These are phyloP conservation scores for Wickerhamiella dianesei DNA, from an alignment of 805 yeast genomes.

Conservation along the genomic window DNA sequence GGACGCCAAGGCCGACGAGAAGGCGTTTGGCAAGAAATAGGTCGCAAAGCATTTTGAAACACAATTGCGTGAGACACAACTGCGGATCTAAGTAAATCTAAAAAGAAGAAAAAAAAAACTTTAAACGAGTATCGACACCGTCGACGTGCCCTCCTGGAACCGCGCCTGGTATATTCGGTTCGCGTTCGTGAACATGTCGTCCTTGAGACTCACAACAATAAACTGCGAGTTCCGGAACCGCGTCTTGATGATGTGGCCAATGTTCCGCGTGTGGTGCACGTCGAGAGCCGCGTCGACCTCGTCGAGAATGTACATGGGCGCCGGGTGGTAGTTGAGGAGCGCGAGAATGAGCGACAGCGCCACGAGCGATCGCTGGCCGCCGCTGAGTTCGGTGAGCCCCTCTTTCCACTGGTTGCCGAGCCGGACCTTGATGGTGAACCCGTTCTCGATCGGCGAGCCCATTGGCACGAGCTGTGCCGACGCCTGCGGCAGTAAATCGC, in stretches of 20 bases:
- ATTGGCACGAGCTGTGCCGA: slow-evolving; percentile 75
- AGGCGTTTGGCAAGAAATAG: not conserved
- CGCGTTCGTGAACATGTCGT: slow-evolving; percentile 97
- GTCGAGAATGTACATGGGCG: slow-evolving; percentile 95
- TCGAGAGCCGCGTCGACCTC: slow-evolving; percentile 98
- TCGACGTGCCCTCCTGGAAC: slow-evolving; percentile 76
- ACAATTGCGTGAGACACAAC: no score
- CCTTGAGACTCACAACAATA: slow-evolving; percentile 90
- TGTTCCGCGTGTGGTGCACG: slow-evolving; percentile 91
- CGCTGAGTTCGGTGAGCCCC: slow-evolving; percentile 84
- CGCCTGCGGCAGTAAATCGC: slow-evolving; percentile 77
- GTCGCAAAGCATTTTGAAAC: not conserved
- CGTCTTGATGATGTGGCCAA: slow-evolving; percentile 91
- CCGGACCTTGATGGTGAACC: slow-evolving; percentile 79
- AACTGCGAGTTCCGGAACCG: slow-evolving; percentile 92
- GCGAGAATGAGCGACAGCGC: slow-evolving; percentile 90
- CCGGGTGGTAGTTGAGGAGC: slow-evolving; percentile 85
- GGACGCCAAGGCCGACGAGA: slow-evolving; percentile 4
- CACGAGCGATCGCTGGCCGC: slow-evolving; percentile 91
- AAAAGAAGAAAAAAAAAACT: no score
- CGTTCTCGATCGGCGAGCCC: slow-evolving; percentile 56
- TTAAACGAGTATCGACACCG: slow-evolving; percentile 2
- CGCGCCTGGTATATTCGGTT: slow-evolving; percentile 85
- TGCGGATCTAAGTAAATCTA: no score
- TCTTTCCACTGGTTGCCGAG: slow-evolving; percentile 93